Conservation (phyloP, 2,329 filamentous ascomycete species). For the Diaporthe sp. region DNA sequence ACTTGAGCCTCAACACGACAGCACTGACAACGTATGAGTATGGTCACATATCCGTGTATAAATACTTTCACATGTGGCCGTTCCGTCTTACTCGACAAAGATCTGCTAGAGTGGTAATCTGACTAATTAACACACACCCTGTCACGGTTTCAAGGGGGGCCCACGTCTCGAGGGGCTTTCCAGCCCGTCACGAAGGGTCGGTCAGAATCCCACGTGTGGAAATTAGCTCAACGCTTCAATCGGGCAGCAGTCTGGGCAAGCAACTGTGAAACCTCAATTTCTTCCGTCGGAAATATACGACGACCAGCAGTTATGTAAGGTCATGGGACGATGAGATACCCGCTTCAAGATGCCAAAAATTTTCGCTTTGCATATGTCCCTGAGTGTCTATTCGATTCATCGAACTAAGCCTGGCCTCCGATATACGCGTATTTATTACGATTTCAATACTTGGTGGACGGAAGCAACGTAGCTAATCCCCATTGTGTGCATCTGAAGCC, state of each 20-base stretch:
- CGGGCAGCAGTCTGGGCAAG: neutral
- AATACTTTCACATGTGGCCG: no score
- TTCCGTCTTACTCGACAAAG: neutral
- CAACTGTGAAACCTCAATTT: neutral
- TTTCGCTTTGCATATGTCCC: neutral
- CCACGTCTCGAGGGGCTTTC: neutral
- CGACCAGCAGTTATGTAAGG: neutral
- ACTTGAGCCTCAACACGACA: neutral
- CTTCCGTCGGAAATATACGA: neutral
- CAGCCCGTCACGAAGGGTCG: neutral
- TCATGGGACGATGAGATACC: no score
- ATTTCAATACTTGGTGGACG: neutral
- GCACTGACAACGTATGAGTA: neutral
- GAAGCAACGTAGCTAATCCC: no score
- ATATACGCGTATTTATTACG: no score
- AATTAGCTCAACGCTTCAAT: neutral
- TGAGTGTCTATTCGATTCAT: no score
- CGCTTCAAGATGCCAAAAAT: neutral
- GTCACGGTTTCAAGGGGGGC: slow-evolving; percentile 22
- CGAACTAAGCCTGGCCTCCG: accelerated
- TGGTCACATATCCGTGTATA: neutral
- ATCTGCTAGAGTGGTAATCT: neutral
- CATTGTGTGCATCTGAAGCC: neutral
- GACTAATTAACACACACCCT: neutral
- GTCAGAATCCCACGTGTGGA: neutral